Conservation (phyloP, 2,329 filamentous ascomycete species). For the Aspergillus piperis region DNA sequence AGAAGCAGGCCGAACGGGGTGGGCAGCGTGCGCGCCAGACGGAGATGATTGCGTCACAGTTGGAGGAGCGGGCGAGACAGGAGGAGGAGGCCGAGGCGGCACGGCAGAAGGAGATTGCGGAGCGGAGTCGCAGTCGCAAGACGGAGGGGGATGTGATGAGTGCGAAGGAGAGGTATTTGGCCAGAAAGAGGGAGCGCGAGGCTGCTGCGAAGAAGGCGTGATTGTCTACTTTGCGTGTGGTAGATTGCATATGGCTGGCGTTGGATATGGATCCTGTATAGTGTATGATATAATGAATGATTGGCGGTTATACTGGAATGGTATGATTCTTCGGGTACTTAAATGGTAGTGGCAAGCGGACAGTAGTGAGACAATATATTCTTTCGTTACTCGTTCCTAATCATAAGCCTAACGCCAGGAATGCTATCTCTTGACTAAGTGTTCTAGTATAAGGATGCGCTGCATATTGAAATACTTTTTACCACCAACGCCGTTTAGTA, state of each 20-base stretch:
- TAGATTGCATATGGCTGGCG: background rate
- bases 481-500: background rate
- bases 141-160: conserved; percentile 59
- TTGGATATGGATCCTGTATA: background rate
- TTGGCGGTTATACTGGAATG: background rate
- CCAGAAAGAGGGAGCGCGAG: conserved; percentile 58
- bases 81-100: conserved; percentile 60
- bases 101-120: conserved; percentile 54
- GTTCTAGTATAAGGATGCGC: background rate
- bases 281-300: conserved; percentile 1
- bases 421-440: background rate
- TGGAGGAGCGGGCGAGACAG: conserved; percentile 57
- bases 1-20: conserved; percentile 41
- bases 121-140: conserved; percentile 60
- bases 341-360: background rate
- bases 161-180: conserved; percentile 63
- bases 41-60: conserved; percentile 61
- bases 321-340: background rate
- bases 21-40: conserved; percentile 58
- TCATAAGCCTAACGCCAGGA: background rate
- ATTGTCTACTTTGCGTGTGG: background rate
- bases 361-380: too few species aligned
- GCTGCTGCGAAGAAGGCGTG: conserved; percentile 32
- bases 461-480: background rate
- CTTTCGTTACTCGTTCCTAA: background rate